Conservation (phyloP, 2,329 filamentous ascomycete species). For the Penicillium sclerotiorum region DNA sequence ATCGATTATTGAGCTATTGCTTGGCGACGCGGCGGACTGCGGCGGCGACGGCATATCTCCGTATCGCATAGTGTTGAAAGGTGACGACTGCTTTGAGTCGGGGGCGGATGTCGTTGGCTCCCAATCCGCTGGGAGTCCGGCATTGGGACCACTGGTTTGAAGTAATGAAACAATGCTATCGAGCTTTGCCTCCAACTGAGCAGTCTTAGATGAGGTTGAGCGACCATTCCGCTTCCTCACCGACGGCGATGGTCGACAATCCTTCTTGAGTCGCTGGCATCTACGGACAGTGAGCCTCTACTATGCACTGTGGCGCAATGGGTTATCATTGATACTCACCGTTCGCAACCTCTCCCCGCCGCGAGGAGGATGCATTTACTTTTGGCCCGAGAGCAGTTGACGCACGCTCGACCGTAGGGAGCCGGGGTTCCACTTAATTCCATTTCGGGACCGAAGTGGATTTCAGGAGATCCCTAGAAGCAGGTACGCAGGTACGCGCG, state of each 20-base stretch:
- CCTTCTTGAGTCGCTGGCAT: slow-evolving; percentile 46
- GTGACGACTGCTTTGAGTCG: not conserved
- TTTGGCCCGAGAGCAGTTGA: slow-evolving; percentile 49
- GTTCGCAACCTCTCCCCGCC: slow-evolving; percentile 29
- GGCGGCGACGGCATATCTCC: slow-evolving; percentile 1
- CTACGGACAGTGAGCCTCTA: slow-evolving; percentile 27
- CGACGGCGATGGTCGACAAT: slow-evolving; percentile 44
- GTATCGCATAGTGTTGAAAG: not conserved
- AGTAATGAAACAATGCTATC: slow-evolving; percentile 34
- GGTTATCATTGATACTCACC: slow-evolving; percentile 18
- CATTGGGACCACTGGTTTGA: slow-evolving; percentile 22
- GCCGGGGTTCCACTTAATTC: slow-evolving; percentile 22
- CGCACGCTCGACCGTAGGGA: slow-evolving; percentile 45
- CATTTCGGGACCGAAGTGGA: slow-evolving; percentile 15
- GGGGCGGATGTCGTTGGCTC: slow-evolving; percentile 5
- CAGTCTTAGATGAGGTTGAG: slow-evolving; percentile 21
- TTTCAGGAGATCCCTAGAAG: slow-evolving; percentile 4
- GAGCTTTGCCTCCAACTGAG: slow-evolving; percentile 33
- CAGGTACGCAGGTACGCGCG: not conserved
- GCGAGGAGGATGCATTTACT: slow-evolving; percentile 48
- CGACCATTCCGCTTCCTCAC: slow-evolving; percentile 35
- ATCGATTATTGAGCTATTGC: slow-evolving; percentile 5
- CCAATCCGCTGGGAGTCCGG: slow-evolving; percentile 19
- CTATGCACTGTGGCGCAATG: not conserved
- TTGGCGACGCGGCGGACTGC: slow-evolving; percentile 3